phyloP scores from a whole-genome alignment of 164 flowering plant species.

The Piper longum region DNA sequence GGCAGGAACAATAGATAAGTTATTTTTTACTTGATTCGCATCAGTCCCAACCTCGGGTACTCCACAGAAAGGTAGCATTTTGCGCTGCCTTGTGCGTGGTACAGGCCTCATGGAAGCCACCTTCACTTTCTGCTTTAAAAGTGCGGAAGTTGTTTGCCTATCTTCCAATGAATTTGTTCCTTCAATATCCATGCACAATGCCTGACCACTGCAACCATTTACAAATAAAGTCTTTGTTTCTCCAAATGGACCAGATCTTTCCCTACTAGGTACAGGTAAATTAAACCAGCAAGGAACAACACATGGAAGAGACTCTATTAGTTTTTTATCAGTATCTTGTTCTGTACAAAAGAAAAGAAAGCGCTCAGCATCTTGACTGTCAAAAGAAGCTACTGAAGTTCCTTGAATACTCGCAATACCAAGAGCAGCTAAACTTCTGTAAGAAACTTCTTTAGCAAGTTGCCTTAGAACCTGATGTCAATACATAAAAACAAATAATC shows the following conservation, averaged over 20 bases:
- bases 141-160: constrained; percentile 6
- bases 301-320: constrained; percentile 9
- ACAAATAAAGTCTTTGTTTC: constrained; percentile 11
- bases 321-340: constrained; percentile 16
- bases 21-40: constrained; percentile 38
- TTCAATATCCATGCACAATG: constrained; percentile 10
- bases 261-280: constrained; percentile 65
- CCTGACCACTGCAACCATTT: constrained; percentile 7
- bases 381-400: constrained; percentile 83
- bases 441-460: constrained; percentile 76
- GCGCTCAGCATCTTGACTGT: constrained; percentile 81
- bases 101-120: constrained; percentile 89
- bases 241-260: constrained; percentile 26
- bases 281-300: constrained; percentile 58
- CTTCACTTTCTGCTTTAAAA: constrained; percentile 34
- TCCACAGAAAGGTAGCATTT: constrained; percentile 63
- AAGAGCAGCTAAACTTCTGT: constrained; percentile 74
- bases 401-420: constrained; percentile 96
- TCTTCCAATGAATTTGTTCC: constrained; percentile 15
- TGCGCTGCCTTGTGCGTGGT: constrained; percentile 64
- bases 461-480: constrained; percentile 74
- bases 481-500: not conserved
- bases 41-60: constrained; percentile 41
- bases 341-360: constrained; percentile 60
- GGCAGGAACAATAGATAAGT: constrained; percentile 27